phyloP scores from a whole-genome alignment of 192 early-diverging fungal genomes.

The Pilaira anomala region DNA sequence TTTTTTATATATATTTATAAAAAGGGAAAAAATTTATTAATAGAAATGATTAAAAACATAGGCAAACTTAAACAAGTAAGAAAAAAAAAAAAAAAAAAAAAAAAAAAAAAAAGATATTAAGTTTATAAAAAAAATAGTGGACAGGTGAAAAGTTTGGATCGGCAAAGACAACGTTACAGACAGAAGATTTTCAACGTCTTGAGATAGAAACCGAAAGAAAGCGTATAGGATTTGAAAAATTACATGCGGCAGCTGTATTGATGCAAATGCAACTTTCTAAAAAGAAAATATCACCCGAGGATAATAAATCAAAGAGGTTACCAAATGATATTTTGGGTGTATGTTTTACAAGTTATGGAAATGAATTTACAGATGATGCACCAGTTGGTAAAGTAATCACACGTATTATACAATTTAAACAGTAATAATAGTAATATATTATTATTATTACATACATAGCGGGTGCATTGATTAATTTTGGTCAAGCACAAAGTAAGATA shows the following conservation, averaged over 20 bases:
- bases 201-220: conserved; percentile 72
- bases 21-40: conserved; percentile 18
- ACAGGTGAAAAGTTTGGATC: conserved; percentile 81
- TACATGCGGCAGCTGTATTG: conserved; percentile 50
- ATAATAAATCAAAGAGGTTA: conserved; percentile 58
- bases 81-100: not conserved
- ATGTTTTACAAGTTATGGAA: conserved; percentile 61
- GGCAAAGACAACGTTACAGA: conserved; percentile 63
- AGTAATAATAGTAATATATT: not conserved
- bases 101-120: not conserved
- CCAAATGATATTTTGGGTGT: conserved; percentile 65
- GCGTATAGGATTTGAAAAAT: conserved; percentile 60
- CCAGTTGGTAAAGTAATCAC: conserved; percentile 33
- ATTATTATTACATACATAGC: not conserved
- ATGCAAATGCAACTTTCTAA: conserved; percentile 55
- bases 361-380: conserved; percentile 41
- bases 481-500: conserved; percentile 47
- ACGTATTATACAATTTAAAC: not conserved
- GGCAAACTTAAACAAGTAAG: conserved; percentile 65
- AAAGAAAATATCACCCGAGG: conserved; percentile 63
- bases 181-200: conserved; percentile 81
- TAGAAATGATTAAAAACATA: conserved; percentile 56
- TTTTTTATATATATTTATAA: not conserved
- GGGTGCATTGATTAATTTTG: conserved; percentile 48
- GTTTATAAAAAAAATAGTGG: conserved; percentile 39